Percentiles rank a stretch among this genome's conserved stretches.
Conservation (phyloP, 176 grass and related monocot species). For the Puya raimondii region DNA sequence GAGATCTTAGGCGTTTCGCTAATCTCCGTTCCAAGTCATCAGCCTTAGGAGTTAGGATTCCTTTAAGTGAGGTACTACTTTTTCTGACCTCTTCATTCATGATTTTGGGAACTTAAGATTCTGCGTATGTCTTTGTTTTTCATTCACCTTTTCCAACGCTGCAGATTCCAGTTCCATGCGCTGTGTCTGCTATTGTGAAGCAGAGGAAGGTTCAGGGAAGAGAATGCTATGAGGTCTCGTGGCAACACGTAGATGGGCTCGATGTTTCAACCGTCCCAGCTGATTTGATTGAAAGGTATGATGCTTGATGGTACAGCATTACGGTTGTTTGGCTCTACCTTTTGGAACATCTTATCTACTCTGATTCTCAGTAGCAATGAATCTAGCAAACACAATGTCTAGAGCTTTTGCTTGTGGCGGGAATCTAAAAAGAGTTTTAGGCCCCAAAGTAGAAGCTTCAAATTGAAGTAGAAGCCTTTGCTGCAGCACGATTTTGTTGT, state of each 20-base stretch:
- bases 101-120: not conserved
- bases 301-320: not conserved
- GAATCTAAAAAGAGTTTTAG: no score
- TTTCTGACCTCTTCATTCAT: not conserved
- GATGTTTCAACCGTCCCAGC: slow-evolving; percentile 56
- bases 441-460: no score
- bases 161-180: slow-evolving; percentile 79
- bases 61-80: slow-evolving; percentile 33
- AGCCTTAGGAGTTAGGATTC: slow-evolving; percentile 35
- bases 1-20: slow-evolving; percentile 78
- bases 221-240: slow-evolving; percentile 81
- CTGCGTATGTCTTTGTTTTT: not conserved
- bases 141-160: not conserved
- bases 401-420: no score
- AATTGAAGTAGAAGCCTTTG: no score
- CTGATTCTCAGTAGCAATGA: no score
- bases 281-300: slow-evolving; percentile 65
- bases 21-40: slow-evolving; percentile 55
- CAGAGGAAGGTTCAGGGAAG: slow-evolving; percentile 66
- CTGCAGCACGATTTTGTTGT: no score
- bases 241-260: slow-evolving; percentile 56
- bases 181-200: slow-evolving; percentile 52
- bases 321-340: slow-evolving; percentile 9
- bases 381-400: no score
- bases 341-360: not conserved